phyloP scores from a whole-genome alignment of 108 stramenopile genomes.

The Epipyxis sp. region DNA sequence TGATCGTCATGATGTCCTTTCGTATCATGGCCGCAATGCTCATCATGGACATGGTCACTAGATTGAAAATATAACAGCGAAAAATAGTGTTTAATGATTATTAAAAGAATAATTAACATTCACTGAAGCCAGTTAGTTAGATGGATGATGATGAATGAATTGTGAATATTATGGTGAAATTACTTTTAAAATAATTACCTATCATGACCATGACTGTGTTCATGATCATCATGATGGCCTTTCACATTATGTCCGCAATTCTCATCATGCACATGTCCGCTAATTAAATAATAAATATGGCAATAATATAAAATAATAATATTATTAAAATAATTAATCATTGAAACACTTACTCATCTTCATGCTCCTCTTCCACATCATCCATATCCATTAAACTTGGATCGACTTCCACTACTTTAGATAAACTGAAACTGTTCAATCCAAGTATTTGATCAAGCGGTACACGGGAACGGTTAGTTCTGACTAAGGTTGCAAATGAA shows the following conservation, averaged over 20 bases:
- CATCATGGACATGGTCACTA: conserved; percentile 28
- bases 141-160: no score
- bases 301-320: no score
- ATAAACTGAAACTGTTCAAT: conserved; percentile 80
- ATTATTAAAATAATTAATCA: no score
- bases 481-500: conserved; percentile 78
- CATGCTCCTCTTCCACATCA: not conserved
- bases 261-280: conserved; percentile 32
- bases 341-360: no score
- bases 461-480: conserved; percentile 72
- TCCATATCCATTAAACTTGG: conserved; percentile 68
- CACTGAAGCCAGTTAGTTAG: no score
- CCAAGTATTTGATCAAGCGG: conserved; percentile 79
- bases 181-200: not conserved
- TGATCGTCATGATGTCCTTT: not conserved
- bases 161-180: not conserved
- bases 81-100: no score
- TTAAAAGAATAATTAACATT: no score
- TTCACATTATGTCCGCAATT: conserved; percentile 11
- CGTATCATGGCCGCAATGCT: conserved; percentile 20
- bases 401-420: conserved; percentile 73
- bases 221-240: not conserved
- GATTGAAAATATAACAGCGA: no score
- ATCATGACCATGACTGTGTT: not conserved
- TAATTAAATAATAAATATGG: no score